Evolutionary conservation across 768 basidiomycete species (phyloP).

Genomic region (Termitomyces sp.): DNA sequence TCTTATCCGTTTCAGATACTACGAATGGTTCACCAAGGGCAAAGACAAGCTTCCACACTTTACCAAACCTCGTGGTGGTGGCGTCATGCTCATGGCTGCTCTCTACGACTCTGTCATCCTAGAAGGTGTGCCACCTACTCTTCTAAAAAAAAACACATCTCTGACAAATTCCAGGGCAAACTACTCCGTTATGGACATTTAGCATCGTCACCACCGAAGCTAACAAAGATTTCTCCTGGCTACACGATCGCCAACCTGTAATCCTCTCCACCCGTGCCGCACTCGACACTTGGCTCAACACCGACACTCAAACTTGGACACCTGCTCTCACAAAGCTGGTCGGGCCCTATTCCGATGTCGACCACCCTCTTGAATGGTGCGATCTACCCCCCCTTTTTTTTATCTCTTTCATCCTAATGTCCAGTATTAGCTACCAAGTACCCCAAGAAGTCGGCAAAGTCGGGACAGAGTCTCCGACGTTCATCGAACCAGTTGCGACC

Average conservation of each 20-base stretch:
- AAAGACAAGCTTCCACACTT: conserved; percentile 81
- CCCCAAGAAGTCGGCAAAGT: conserved; percentile 91
- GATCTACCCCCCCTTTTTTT: conserved; percentile 12
- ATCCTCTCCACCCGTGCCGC: conserved; percentile 64
- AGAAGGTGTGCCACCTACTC: conserved; percentile 40
- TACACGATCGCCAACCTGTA: conserved; percentile 90
- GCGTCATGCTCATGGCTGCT: conserved; percentile 83
- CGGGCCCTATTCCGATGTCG: conserved; percentile 50
- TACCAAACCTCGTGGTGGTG: conserved; percentile 59
- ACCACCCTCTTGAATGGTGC: conserved; percentile 64
- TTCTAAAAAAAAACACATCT: background rate
- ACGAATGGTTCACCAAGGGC: conserved; percentile 90
- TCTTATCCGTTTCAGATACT: conserved; percentile 54
- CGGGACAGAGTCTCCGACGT: conserved; percentile 76
- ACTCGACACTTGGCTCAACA: conserved; percentile 77
- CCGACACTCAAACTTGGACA: conserved; percentile 58
- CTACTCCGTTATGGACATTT: conserved; percentile 70
- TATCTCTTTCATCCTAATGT: background rate
- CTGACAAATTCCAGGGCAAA: conserved; percentile 36
- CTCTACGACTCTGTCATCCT: conserved; percentile 75
- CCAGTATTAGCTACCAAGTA: conserved; percentile 69
- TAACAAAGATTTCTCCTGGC: conserved; percentile 67
- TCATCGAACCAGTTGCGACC: conserved; percentile 73
- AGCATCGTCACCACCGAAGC: conserved; percentile 86
- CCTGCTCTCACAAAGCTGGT: conserved; percentile 55